These are phyloP conservation scores for Paraconiothyrium brasiliense DNA, from an alignment of 2,329 filamentous ascomycete genomes.

Conservation along the genomic window DNA sequence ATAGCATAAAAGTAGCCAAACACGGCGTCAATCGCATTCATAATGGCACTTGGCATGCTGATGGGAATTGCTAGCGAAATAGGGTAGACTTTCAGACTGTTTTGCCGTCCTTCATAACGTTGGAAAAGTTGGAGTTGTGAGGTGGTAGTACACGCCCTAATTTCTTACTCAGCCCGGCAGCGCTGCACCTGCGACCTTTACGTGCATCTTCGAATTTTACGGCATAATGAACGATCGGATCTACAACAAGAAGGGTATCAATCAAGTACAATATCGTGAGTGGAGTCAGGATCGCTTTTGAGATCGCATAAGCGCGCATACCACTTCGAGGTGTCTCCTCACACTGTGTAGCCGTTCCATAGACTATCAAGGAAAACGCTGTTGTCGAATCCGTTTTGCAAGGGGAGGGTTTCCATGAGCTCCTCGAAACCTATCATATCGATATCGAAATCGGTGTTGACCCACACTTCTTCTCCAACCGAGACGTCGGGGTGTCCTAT, in stretches of 20 bases:
- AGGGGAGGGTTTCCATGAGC: constrained; percentile 35
- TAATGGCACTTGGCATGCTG: neutral
- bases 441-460: constrained; percentile 34
- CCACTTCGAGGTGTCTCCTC: neutral
- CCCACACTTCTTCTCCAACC: constrained; percentile 25
- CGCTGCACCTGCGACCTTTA: neutral
- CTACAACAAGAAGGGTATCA: neutral
- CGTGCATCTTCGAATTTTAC: neutral
- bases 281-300: neutral
- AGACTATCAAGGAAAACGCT: constrained; percentile 35
- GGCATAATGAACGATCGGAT: neutral
- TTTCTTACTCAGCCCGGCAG: neutral
- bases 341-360: constrained; percentile 10
- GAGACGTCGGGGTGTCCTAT: constrained; percentile 12
- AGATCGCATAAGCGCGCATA: neutral
- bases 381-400: constrained; percentile 33
- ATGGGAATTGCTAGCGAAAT: neutral
- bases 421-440: constrained; percentile 39
- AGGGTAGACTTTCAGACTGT: neutral
- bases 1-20: constrained; percentile 9
- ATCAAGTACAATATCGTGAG: neutral
- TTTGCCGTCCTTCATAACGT: neutral
- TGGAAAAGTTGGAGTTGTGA: neutral
- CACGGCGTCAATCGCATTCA: constrained; percentile 3
- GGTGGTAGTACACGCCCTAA: neutral